These are phyloP conservation scores for Penicillium freii DNA, from an alignment of 2,329 filamentous ascomycete species.

Conservation along the genomic window DNA sequence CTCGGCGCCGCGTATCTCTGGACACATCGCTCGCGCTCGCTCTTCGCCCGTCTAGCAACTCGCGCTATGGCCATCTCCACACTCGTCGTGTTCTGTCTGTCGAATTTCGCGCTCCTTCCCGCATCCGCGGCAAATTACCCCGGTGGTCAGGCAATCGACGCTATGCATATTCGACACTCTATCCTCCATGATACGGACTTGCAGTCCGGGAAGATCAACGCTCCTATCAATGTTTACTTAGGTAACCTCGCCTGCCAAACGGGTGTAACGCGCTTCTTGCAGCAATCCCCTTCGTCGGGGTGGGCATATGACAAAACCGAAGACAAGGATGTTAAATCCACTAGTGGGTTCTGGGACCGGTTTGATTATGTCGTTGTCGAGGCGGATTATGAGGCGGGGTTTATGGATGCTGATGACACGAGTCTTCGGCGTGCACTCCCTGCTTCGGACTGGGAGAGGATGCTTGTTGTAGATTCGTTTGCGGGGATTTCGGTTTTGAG, in stretches of 20 bases:
- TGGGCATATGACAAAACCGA: slow-evolving; percentile 64
- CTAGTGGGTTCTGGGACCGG: slow-evolving; percentile 55
- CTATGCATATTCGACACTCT: slow-evolving; percentile 36
- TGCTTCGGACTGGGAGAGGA: slow-evolving; percentile 49
- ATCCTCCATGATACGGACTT: not conserved
- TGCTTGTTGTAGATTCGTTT: slow-evolving; percentile 52
- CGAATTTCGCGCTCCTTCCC: slow-evolving; percentile 68
- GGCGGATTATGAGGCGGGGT: slow-evolving; percentile 27
- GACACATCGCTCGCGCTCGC: slow-evolving; percentile 61
- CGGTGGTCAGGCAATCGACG: slow-evolving; percentile 71
- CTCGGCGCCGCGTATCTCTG: slow-evolving; percentile 71
- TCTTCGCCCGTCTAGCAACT: slow-evolving; percentile 56
- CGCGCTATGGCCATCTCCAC: slow-evolving; percentile 60
- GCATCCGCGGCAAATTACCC: slow-evolving; percentile 91
- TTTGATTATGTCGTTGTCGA: slow-evolving; percentile 62
- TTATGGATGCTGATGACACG: slow-evolving; percentile 31
- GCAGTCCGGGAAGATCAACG: not conserved
- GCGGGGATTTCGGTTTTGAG: slow-evolving; percentile 50
- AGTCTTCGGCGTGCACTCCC: slow-evolving; percentile 37
- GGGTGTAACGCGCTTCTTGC: slow-evolving; percentile 60
- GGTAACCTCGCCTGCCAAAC: slow-evolving; percentile 64
- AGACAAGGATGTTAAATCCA: slow-evolving; percentile 47
- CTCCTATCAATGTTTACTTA: slow-evolving; percentile 47
- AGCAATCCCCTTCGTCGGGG: slow-evolving; percentile 33
- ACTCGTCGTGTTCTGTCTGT: slow-evolving; percentile 58